These are phyloP conservation scores for Trichophyton equinum DNA, from an alignment of 2,329 filamentous ascomycete species.

Conservation along the genomic window DNA sequence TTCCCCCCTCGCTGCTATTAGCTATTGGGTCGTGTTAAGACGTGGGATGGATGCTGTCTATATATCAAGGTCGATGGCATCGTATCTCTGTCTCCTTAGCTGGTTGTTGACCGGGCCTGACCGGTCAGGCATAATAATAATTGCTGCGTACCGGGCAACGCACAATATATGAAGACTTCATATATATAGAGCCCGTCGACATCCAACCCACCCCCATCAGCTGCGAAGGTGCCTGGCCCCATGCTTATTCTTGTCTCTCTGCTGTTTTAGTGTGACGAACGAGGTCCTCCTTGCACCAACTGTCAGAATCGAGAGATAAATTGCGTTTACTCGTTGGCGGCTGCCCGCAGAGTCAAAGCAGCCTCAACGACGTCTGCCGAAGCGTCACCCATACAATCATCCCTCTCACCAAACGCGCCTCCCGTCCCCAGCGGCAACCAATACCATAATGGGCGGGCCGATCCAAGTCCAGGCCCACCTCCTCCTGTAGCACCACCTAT, in stretches of 20 bases:
- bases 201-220: neutral
- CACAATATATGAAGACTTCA: neutral
- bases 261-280: slow-evolving; percentile 26
- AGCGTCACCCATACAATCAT: neutral
- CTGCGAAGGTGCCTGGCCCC: neutral
- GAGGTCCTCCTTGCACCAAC: slow-evolving; percentile 29
- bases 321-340: slow-evolving; percentile 18
- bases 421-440: slow-evolving; percentile 3
- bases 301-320: slow-evolving; percentile 26
- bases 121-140: neutral
- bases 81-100: neutral
- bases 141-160: neutral
- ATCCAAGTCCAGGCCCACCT: neutral
- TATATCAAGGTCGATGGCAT: neutral
- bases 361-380: neutral
- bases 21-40: neutral
- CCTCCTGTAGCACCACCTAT: slow-evolving; percentile 2
- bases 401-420: slow-evolving; percentile 3
- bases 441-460: slow-evolving; percentile 8
- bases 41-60: neutral
- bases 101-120: neutral
- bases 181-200: neutral
- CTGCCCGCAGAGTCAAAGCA: neutral
- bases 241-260: neutral
- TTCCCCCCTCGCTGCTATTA: neutral